phyloP scores from a whole-genome alignment of 164 flowering plant species.

The Berberis vulgaris region DNA sequence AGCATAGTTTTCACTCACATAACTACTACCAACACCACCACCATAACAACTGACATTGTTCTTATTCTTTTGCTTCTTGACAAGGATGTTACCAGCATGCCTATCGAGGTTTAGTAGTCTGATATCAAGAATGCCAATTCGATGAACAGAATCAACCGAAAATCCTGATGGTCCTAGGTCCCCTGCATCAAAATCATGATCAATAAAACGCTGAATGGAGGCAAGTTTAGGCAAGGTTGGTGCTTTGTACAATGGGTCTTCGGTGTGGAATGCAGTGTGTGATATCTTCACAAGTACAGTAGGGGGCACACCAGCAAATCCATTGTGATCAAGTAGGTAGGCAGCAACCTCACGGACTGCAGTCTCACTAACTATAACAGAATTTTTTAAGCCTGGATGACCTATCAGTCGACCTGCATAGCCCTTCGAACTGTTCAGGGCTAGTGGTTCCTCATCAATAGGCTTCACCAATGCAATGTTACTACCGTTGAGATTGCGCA shows the following conservation, averaged over 20 bases:
- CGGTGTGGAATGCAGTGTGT: conserved; percentile 32
- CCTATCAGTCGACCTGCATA: conserved; percentile 22
- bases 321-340: conserved; percentile 68
- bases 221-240: conserved; percentile 39
- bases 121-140: conserved; percentile 70
- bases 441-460: no score
- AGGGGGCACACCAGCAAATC: conserved; percentile 75
- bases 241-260: conserved; percentile 5
- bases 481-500: no score
- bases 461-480: no score
- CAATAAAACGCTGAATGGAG: conserved; percentile 64
- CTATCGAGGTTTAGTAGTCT: conserved; percentile 74
- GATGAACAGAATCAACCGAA: conserved; percentile 62
- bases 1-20: conserved; percentile 12
- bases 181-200: conserved; percentile 74
- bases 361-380: conserved; percentile 63
- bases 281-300: conserved; percentile 62
- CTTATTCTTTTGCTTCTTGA: conserved; percentile 24
- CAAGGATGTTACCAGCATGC: conserved; percentile 83
- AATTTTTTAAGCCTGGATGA: conserved; percentile 55
- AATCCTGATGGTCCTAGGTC: conserved; percentile 72
- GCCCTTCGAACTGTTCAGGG: no score
- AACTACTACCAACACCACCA: not conserved
- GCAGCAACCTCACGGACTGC: conserved; percentile 82
- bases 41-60: no score